phyloP scores from a whole-genome alignment of 768 basidiomycete genomes.

The Suillus discolor region DNA sequence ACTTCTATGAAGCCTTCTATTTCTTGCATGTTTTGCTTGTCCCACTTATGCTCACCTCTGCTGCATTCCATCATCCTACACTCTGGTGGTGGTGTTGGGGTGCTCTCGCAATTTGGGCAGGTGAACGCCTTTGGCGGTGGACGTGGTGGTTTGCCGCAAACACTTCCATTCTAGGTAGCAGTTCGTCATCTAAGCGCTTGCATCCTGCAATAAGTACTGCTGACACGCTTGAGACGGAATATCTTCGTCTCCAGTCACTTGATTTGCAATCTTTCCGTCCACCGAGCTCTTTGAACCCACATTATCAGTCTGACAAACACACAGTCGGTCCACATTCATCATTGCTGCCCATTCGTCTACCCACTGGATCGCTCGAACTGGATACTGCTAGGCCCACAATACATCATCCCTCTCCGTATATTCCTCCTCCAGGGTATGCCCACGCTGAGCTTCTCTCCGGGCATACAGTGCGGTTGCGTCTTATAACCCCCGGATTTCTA shows the following conservation, averaged over 20 bases:
- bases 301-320: constrained; percentile 20
- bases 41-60: constrained; percentile 58
- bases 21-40: constrained; percentile 63
- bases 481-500: constrained; percentile 56
- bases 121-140: constrained; percentile 60
- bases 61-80: constrained; percentile 69
- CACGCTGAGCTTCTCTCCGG: constrained; percentile 72
- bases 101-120: constrained; percentile 62
- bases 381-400: not conserved
- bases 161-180: constrained; percentile 42
- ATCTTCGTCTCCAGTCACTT: constrained; percentile 10
- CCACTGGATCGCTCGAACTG: constrained; percentile 3
- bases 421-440: constrained; percentile 68
- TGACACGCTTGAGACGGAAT: constrained; percentile 31
- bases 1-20: constrained; percentile 68
- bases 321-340: constrained; percentile 6
- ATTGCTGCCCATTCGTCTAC: not conserved
- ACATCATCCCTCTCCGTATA: constrained; percentile 24
- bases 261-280: constrained; percentile 16
- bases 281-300: constrained; percentile 27
- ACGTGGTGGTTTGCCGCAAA: constrained; percentile 63
- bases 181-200: constrained; percentile 6
- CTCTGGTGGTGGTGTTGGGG: constrained; percentile 71
- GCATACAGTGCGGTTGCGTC: constrained; percentile 65
- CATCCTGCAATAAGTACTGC: constrained; percentile 4